phyloP scores from a whole-genome alignment of 768 basidiomycete genomes.

The Boletales sp. region DNA sequence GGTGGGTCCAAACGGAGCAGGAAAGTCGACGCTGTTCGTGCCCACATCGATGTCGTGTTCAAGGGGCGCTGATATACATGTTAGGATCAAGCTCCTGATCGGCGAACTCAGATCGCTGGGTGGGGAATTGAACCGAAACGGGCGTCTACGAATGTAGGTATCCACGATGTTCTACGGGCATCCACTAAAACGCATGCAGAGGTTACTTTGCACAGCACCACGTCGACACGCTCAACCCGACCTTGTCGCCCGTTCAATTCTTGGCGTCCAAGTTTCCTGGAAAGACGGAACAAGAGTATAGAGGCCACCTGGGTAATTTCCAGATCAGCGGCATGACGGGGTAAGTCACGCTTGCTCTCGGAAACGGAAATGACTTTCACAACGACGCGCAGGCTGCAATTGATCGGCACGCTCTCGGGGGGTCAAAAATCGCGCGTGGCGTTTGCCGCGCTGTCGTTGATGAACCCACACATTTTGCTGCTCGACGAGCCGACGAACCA shows the following conservation, averaged over 20 bases:
- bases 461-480: conserved; percentile 86
- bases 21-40: conserved; percentile 89
- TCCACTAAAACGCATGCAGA: conserved; percentile 34
- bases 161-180: conserved; percentile 1
- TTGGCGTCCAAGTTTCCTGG: conserved; percentile 91
- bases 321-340: conserved; percentile 96
- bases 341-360: no score
- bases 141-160: conserved; percentile 81
- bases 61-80: conserved; percentile 4
- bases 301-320: conserved; percentile 93
- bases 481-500: conserved; percentile 99
- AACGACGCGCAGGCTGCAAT: conserved; percentile 55
- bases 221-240: conserved; percentile 83
- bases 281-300: conserved; percentile 93
- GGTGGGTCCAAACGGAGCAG: conserved; percentile 92
- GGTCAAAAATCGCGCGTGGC: conserved; percentile 97
- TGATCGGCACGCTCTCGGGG: conserved; percentile 88
- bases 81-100: conserved; percentile 74
- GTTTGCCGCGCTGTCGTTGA: conserved; percentile 82
- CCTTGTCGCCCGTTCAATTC: conserved; percentile 91
- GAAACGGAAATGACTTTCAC: no score
- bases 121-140: conserved; percentile 88
- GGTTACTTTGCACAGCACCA: conserved; percentile 96
- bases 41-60: background rate
- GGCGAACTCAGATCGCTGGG: conserved; percentile 24